phyloP scores from a whole-genome alignment of 768 basidiomycete genomes.

The Tulasnella sp. region DNA sequence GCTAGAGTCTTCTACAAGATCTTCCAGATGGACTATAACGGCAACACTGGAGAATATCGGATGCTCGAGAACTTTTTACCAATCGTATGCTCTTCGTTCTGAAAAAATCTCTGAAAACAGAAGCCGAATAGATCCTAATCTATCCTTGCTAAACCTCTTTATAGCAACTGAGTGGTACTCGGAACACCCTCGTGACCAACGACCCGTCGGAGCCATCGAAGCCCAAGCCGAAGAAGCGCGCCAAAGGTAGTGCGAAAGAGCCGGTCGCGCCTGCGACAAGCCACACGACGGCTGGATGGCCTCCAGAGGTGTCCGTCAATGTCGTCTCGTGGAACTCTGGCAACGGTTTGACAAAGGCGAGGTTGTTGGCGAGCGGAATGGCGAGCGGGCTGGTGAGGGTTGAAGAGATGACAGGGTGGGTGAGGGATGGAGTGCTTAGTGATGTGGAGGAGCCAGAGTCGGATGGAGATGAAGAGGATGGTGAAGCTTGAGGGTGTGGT shows the following conservation, averaged over 20 bases:
- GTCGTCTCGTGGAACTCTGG: slow-evolving; percentile 73
- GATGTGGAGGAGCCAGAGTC: neutral
- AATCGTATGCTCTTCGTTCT: slow-evolving; percentile 32
- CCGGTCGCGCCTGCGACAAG: slow-evolving; percentile 21
- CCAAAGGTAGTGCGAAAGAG: slow-evolving; percentile 28
- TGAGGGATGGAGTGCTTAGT: neutral
- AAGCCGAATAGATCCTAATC: neutral
- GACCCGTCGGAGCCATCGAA: neutral
- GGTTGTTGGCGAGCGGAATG: slow-evolving; percentile 63
- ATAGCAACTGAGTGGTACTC: slow-evolving; percentile 41
- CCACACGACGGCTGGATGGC: slow-evolving; percentile 59
- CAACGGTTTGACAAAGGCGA: slow-evolving; percentile 49
- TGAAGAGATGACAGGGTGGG: slow-evolving; percentile 63
- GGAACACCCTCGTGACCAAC: slow-evolving; percentile 22
- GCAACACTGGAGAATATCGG: slow-evolving; percentile 58
- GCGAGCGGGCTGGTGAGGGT: slow-evolving; percentile 79
- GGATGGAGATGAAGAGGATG: neutral
- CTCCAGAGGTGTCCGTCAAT: slow-evolving; percentile 63
- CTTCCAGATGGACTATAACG: slow-evolving; percentile 81
- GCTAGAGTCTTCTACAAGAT: slow-evolving; percentile 70
- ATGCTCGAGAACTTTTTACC: slow-evolving; percentile 85
- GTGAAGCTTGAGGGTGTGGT: too few relatives aligned
- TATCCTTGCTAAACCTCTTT: neutral
- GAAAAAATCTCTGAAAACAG: slow-evolving; percentile 12
- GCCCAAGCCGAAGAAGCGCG: slow-evolving; percentile 25